Evolutionary conservation across 2,329 filamentous ascomycete species (phyloP), one percentile per base, ranked within the genome.

Genomic region (Epichloe sp.): DNA sequence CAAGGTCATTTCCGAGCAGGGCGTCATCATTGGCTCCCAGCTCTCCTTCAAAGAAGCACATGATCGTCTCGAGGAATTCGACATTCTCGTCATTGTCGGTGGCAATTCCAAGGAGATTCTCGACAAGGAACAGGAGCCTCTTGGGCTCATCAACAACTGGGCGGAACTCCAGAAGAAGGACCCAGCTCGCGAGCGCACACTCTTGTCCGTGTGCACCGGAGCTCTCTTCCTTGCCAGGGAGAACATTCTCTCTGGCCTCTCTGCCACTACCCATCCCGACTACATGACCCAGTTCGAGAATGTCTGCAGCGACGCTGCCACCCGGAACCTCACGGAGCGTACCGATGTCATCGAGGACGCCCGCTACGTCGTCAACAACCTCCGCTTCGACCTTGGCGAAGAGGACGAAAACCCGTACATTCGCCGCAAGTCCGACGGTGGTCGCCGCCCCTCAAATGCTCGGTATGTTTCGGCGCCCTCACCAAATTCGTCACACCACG

Each of bases 351-450:
- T 91, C 62, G 86, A 93, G 63, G 83, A 87, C 56, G 76, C 77
- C 62, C 79, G 87, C 62, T 94, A 93, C 64, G 87, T 94, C 19
- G 88, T 94, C 66, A 94, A 94, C 76, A 93, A 94, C 70, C 82
- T 89, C 53, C 85, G 88, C 59, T 94, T 91, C 66, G 87, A 93
- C 60, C 74, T 93, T 58, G 84, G 85, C 54, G 81, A 90, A 62
- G 80, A 86, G 62, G 85, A 90, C 55, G 83, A 89, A 68, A 91
- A 88, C 68, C 86, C 86, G 35, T 91, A 91, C 69, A 83, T 93
- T 65, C 78, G 86, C 61, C 82, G 79, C 72, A 86, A 85, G 75
- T 79, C 80, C 53, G 83, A 86, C 58, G 73, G 76, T 55, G 80
- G 75, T 47, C 73, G 77, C 57, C 78, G 79, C 54, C 77, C 79